phyloP scores from a whole-genome alignment of 2,329 filamentous ascomycete species.

The Emergomyces pasteurianus region DNA sequence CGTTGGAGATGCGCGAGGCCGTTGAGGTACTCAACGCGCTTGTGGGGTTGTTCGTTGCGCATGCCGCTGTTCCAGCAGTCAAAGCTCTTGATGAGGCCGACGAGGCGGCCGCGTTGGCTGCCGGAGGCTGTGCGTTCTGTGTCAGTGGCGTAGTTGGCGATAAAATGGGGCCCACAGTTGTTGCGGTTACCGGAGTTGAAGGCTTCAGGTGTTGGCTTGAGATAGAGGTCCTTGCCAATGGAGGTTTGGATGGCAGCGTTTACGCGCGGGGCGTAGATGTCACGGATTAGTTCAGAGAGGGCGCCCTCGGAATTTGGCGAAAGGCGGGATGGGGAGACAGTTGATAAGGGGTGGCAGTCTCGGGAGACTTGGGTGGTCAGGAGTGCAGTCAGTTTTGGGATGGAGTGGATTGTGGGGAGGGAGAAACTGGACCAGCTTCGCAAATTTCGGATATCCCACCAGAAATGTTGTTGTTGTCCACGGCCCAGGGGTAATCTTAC shows the following conservation, averaged over 20 bases:
- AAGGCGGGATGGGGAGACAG: slow-evolving; percentile 37
- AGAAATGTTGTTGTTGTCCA: slow-evolving; percentile 69
- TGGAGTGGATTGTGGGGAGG: slow-evolving; percentile 54
- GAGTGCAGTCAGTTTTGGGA: slow-evolving; percentile 60
- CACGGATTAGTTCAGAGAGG: slow-evolving; percentile 62
- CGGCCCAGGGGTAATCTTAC: slow-evolving; percentile 56
- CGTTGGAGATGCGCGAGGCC: slow-evolving; percentile 77
- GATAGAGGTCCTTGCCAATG: slow-evolving; percentile 47
- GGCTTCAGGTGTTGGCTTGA: slow-evolving; percentile 30
- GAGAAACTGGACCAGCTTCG: slow-evolving; percentile 75
- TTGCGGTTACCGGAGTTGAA: slow-evolving; percentile 26
- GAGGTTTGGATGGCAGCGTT: slow-evolving; percentile 73
- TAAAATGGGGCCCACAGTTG: slow-evolving; percentile 38
- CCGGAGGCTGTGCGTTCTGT: slow-evolving; percentile 37
- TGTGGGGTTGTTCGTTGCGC: slow-evolving; percentile 72
- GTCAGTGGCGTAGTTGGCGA: slow-evolving; percentile 43
- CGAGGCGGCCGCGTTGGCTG: slow-evolving; percentile 49
- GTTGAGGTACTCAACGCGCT: slow-evolving; percentile 78
- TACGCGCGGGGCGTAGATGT: slow-evolving; percentile 73
- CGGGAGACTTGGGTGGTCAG: slow-evolving; percentile 54
- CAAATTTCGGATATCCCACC: slow-evolving; percentile 90
- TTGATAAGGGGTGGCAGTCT: slow-evolving; percentile 26
- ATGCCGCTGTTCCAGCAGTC: slow-evolving; percentile 93
- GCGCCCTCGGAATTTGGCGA: slow-evolving; percentile 67
- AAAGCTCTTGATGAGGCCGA: slow-evolving; percentile 82